Percentiles rank a stretch among this genome's conserved stretches.
phyloP scores from a whole-genome alignment of 208 protist genomes.

The Trypanosoma scelopori region DNA sequence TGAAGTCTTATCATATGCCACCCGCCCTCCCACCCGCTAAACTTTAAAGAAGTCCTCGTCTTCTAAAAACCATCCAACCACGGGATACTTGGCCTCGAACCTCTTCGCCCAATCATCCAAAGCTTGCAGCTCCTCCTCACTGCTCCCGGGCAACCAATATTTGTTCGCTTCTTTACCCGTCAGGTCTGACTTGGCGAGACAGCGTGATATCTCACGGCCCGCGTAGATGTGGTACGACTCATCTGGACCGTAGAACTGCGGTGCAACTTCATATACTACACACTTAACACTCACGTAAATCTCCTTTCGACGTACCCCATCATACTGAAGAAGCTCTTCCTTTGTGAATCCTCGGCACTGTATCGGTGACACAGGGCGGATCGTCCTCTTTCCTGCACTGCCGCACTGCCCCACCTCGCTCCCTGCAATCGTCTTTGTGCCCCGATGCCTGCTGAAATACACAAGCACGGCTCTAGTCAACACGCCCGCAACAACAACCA shows the following conservation, averaged over 20 bases:
- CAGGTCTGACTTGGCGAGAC: constrained; percentile 59
- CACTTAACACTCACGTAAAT: constrained; percentile 80
- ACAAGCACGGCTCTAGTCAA: not conserved
- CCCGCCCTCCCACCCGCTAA: not conserved
- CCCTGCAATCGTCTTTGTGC: not conserved
- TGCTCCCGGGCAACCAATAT: constrained; percentile 63
- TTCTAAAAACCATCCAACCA: constrained; percentile 82
- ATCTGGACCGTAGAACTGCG: constrained; percentile 84
- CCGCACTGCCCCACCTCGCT: not conserved
- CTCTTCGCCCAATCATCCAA: constrained; percentile 69
- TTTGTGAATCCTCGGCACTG: constrained; percentile 59
- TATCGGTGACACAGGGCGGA: constrained; percentile 55
- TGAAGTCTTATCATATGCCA: no score
- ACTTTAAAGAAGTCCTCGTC: constrained; percentile 50
- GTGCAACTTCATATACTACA: constrained; percentile 82
- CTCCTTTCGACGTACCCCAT: constrained; percentile 57
- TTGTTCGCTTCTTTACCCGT: constrained; percentile 68
- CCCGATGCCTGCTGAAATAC: not conserved
- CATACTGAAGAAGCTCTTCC: constrained; percentile 62
- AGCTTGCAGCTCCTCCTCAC: constrained; percentile 62
- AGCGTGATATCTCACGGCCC: constrained; percentile 66
- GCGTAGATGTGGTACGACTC: constrained; percentile 81
- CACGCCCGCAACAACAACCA: not conserved
- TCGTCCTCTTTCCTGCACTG: constrained; percentile 10
- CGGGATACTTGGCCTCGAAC: constrained; percentile 80